Conservation (phyloP, 495 filamentous ascomycete genomes). For the Aspergillus panamensis region DNA sequence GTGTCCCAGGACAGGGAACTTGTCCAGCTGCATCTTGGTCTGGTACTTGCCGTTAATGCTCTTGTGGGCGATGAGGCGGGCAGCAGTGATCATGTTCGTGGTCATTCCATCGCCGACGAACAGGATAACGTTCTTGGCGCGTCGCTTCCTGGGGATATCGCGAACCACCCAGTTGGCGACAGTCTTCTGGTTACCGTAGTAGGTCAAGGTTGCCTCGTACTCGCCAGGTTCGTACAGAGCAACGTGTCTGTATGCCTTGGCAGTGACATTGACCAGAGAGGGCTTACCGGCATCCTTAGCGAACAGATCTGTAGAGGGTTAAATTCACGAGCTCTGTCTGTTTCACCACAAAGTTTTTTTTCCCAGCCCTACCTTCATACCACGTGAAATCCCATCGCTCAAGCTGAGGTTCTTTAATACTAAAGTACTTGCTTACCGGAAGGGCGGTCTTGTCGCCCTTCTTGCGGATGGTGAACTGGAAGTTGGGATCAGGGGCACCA, state of each 20-base stretch:
- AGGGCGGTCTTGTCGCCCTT: conserved; percentile 41
- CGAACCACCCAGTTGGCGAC: conserved; percentile 67
- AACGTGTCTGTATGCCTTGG: conserved; percentile 64
- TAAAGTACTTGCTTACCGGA: conserved; percentile 57
- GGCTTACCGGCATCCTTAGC: conserved; percentile 60
- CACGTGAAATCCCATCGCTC: conserved; percentile 70
- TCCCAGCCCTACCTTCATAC: conserved; percentile 56
- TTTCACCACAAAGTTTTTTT: not conserved
- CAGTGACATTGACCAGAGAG: conserved; percentile 65
- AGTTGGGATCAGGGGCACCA: conserved; percentile 60
- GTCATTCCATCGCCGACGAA: conserved; percentile 82
- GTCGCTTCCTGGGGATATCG: conserved; percentile 57
- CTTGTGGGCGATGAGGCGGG: conserved; percentile 71
- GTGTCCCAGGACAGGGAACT: conserved; percentile 69
- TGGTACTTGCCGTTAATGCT: conserved; percentile 72
- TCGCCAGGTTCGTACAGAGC: conserved; percentile 66
- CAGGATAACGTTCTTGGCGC: conserved; percentile 73
- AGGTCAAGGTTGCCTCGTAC: conserved; percentile 66
- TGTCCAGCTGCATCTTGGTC: conserved; percentile 61
- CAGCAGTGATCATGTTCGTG: conserved; percentile 71
- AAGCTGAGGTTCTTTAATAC: conserved; percentile 54
- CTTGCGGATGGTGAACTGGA: conserved; percentile 65
- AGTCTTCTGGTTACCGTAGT: conserved; percentile 62
- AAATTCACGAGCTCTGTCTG: not conserved
- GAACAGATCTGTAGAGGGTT: conserved; percentile 55